A percentile compares a stretch with the other conserved stretches of the same genome.
phyloP scores from a whole-genome alignment of 169 alveolate species.

The Amoebophrya sp. region DNA sequence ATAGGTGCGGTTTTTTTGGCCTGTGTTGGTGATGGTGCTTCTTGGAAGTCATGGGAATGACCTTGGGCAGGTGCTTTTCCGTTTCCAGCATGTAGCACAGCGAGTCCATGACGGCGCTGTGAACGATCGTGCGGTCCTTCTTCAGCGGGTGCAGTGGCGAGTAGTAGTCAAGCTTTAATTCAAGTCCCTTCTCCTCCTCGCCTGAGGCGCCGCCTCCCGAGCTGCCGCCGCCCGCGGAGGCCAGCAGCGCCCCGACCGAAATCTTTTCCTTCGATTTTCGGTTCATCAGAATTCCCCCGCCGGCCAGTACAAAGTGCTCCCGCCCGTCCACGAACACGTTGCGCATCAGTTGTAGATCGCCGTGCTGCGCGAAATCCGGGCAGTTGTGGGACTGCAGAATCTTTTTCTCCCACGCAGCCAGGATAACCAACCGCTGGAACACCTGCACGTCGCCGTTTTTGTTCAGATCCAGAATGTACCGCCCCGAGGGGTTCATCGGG shows the following conservation, averaged over 20 bases:
- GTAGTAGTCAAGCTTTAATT: not conserved
- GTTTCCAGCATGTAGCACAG: conserved; percentile 5
- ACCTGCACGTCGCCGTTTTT: not conserved
- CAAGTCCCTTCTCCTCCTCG: not conserved
- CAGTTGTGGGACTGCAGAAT: not conserved
- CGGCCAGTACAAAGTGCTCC: not conserved
- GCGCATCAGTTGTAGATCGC: not conserved
- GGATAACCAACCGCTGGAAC: not conserved
- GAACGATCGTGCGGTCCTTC: not conserved
- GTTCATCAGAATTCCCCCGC: not conserved
- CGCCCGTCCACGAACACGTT: conserved; percentile 15
- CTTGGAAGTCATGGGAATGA: not conserved
- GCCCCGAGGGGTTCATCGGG: not conserved
- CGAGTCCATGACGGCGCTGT: not conserved
- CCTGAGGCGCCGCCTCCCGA: not conserved
- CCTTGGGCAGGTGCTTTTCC: not conserved
- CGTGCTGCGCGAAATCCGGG: conserved; percentile 22
- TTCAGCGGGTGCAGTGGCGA: not conserved
- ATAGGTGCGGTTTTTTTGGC: no score
- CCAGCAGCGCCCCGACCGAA: not conserved
- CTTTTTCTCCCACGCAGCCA: not conserved
- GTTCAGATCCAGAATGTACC: not conserved
- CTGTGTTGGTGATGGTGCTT: no score
- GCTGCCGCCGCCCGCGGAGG: not conserved
- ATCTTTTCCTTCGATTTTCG: not conserved